Conservation (phyloP, 225 moss, liverwort and hornwort species). For the Rhytidiadelphus loreus region DNA sequence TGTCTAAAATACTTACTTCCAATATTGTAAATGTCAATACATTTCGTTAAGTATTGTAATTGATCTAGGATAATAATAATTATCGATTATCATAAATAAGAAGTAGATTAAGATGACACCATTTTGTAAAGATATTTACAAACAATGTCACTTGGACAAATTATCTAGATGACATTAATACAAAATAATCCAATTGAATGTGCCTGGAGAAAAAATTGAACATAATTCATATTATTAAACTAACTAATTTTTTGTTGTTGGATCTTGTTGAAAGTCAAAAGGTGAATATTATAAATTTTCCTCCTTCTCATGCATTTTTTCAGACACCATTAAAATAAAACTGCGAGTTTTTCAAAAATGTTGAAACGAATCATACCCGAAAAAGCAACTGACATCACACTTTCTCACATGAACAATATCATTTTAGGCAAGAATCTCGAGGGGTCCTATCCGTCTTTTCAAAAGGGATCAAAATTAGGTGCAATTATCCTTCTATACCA, state of each 20-base stretch:
- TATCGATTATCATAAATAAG: neutral
- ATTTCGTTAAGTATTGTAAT: neutral
- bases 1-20: neutral
- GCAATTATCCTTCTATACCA: no score
- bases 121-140: neutral
- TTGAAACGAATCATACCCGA: fast-evolving
- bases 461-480: neutral
- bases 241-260: neutral
- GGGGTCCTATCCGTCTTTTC: fast-evolving
- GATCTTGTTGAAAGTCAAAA: neutral
- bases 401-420: no score
- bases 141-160: neutral
- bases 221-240: neutral
- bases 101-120: neutral
- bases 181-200: neutral
- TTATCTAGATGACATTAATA: neutral
- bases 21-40: neutral
- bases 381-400: fast-evolving
- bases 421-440: neutral
- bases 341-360: no score
- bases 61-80: neutral
- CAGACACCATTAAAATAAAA: neutral
- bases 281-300: neutral
- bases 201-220: fast-evolving
- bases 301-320: neutral